Conservation (phyloP, 2,329 filamentous ascomycete species). For the Colletotrichum cuscutae region DNA sequence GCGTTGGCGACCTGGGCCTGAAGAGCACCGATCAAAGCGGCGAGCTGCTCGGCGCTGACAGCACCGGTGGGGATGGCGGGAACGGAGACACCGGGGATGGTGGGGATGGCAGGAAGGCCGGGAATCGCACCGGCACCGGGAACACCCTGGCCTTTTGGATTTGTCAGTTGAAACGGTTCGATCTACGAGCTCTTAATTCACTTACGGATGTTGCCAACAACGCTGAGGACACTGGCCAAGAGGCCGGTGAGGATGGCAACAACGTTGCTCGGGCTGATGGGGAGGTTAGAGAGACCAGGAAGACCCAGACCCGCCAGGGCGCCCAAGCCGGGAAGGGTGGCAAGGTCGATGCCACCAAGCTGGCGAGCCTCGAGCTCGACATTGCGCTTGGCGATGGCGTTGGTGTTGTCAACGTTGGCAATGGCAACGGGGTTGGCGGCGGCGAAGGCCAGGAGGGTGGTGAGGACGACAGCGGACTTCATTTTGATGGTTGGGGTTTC, state of each 20-base stretch:
- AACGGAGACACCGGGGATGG: neutral
- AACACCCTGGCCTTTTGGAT: neutral
- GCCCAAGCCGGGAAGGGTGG: neutral
- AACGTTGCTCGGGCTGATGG: neutral
- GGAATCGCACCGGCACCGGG: neutral
- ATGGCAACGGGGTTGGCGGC: conserved; percentile 26
- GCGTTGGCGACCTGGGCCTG: neutral
- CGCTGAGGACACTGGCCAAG: neutral
- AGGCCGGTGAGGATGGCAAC: fast-evolving
- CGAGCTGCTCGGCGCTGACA: neutral
- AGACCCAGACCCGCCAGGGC: fast-evolving
- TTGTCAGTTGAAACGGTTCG: neutral
- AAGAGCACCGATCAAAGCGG: neutral
- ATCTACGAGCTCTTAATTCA: neutral
- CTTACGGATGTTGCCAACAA: neutral
- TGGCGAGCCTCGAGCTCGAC: neutral
- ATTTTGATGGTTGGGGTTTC: conserved; percentile 22
- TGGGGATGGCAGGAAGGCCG: neutral
- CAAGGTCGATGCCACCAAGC: neutral
- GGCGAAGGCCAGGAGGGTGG: conserved; percentile 7
- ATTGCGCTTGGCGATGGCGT: conserved; percentile 2
- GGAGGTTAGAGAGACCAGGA: neutral
- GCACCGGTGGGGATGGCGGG: neutral
- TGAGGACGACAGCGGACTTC: conserved; percentile 31
- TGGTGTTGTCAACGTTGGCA: neutral